phyloP scores from a whole-genome alignment of 192 early-diverging fungal genomes.

The Coemansia erecta region DNA sequence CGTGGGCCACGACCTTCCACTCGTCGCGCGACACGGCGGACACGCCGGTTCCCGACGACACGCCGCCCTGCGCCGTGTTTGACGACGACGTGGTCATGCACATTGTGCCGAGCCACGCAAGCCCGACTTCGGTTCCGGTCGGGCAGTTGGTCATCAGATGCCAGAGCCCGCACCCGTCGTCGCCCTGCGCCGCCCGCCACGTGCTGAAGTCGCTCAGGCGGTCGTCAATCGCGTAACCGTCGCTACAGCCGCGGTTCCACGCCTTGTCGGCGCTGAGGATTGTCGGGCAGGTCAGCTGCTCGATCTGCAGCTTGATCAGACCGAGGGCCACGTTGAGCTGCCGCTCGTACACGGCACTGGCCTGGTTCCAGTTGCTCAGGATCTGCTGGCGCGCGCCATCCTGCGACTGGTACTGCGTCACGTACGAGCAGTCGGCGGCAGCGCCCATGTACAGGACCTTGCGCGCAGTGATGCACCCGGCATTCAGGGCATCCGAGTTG shows the following conservation, averaged over 20 bases:
- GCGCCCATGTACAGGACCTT: conserved; percentile 62
- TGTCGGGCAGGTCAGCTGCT: conserved; percentile 60
- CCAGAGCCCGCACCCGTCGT: conserved; percentile 86
- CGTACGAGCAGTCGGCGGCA: conserved; percentile 74
- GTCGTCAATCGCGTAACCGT: conserved; percentile 64
- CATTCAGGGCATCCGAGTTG: conserved; percentile 17
- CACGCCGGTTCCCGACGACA: conserved; percentile 75
- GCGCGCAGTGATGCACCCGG: conserved; percentile 33
- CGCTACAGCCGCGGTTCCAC: conserved; percentile 81
- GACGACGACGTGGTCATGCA: conserved; percentile 59
- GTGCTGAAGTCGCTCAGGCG: conserved; percentile 84
- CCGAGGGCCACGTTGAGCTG: conserved; percentile 86
- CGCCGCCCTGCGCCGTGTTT: conserved; percentile 53
- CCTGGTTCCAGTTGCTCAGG: conserved; percentile 79
- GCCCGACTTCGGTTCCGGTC: conserved; percentile 77
- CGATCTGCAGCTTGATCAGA: conserved; percentile 73
- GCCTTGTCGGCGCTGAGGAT: conserved; percentile 21
- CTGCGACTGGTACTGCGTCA: conserved; percentile 55
- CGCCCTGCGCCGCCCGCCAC: conserved; percentile 74
- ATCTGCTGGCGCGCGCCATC: conserved; percentile 67
- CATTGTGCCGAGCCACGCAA: conserved; percentile 81
- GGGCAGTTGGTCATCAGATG: conserved; percentile 86
- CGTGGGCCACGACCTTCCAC: conserved; percentile 95
- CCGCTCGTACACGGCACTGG: conserved; percentile 76
- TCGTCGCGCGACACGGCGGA: conserved; percentile 80